Evolutionary conservation across 2,329 filamentous ascomycete species (phyloP).

Genomic region (Colletotrichum graminicola): DNA sequence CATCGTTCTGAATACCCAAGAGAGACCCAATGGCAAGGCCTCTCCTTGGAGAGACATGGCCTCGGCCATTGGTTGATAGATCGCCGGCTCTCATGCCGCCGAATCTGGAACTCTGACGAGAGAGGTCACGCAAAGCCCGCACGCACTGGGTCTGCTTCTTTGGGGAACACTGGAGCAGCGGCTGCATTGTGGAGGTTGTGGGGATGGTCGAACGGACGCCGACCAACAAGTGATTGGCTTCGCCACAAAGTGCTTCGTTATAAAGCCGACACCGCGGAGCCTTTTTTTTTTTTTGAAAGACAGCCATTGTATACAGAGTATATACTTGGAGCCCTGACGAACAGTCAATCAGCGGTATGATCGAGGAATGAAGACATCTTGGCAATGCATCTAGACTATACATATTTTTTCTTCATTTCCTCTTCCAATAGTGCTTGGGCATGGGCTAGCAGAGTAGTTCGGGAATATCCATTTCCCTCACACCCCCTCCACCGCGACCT

Average conservation of each 20-base stretch:
- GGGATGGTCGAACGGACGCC: neutral
- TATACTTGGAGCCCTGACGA: no score
- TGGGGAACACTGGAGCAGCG: neutral
- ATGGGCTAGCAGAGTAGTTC: neutral
- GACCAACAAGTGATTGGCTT: neutral
- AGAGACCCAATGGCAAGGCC: neutral
- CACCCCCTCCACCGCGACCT: no score
- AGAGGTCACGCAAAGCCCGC: neutral
- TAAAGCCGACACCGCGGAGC: neutral
- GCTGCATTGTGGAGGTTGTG: neutral
- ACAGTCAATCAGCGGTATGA: neutral
- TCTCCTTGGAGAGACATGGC: no score
- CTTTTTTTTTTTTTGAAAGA: no score
- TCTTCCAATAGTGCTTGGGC: no score
- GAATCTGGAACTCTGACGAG: neutral
- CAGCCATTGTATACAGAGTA: neutral
- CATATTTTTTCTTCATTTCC: neutral
- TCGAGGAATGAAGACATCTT: neutral
- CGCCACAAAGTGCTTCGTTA: neutral
- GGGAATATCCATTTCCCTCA: neutral
- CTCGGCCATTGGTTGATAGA: neutral
- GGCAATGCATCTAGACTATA: neutral
- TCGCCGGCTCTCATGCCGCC: neutral
- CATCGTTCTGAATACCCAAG: neutral
- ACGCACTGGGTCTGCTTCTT: neutral